Conservation (phyloP, 2,329 filamentous ascomycete genomes). For the Blastomyces emzantsi region DNA sequence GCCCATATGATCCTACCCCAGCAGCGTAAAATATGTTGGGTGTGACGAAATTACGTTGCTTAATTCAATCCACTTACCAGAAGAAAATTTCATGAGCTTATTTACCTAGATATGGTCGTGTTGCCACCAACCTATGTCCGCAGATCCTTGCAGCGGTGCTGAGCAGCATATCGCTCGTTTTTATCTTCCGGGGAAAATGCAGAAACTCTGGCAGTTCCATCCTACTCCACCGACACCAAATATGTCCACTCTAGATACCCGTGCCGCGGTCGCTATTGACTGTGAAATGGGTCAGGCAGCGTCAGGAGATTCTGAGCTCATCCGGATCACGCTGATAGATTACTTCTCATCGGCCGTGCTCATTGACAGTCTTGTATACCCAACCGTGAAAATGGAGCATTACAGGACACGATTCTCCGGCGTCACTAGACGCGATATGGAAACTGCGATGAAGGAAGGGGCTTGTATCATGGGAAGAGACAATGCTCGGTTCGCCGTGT, state of each 20-base stretch:
- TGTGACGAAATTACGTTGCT: neutral
- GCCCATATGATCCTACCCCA: neutral
- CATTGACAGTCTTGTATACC: constrained; percentile 43
- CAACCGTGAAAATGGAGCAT: constrained; percentile 38
- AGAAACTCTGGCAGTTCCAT: neutral
- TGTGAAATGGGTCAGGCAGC: constrained; percentile 47
- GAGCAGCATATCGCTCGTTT: neutral
- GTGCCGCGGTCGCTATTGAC: constrained; percentile 39
- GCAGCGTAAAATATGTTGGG: neutral
- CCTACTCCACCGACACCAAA: neutral
- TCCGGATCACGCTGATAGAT: constrained; percentile 44
- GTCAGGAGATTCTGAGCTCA: constrained; percentile 41
- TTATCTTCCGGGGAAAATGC: constrained; percentile 1
- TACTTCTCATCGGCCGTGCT: constrained; percentile 42
- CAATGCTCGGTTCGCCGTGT: constrained; percentile 36
- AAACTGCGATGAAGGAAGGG: constrained; percentile 27
- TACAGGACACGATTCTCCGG: constrained; percentile 46
- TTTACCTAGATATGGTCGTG: constrained; percentile 5
- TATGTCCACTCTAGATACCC: neutral
- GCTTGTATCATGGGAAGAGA: constrained; percentile 36
- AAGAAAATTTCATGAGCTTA: neutral
- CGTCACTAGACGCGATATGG: constrained; percentile 26
- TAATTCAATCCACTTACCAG: neutral
- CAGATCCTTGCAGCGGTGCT: constrained; percentile 2
- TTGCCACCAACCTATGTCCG: neutral